Conservation (phyloP, 495 filamentous ascomycete genomes). For the Apodospora peruviana region DNA sequence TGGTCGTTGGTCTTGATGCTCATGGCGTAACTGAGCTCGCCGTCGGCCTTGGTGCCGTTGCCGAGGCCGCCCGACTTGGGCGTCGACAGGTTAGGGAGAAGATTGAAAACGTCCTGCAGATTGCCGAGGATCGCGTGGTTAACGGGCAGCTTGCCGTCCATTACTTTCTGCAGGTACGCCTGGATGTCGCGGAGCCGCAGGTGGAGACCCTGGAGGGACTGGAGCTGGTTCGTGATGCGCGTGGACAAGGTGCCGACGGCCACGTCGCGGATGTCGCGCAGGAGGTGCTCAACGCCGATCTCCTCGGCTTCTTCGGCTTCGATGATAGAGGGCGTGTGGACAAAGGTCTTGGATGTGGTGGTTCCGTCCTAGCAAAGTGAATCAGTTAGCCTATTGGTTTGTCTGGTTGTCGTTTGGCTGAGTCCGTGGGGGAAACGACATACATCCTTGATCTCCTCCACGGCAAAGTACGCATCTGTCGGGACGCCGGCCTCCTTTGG, state of each 20-base stretch:
- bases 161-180: constrained; percentile 90
- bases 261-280: constrained; percentile 96
- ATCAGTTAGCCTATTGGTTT: no score
- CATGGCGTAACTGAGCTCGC: constrained; percentile 89
- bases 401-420: no score
- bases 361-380: constrained; percentile 77
- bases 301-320: constrained; percentile 98
- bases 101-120: constrained; percentile 98
- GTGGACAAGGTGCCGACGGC: constrained; percentile 98
- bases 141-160: constrained; percentile 83
- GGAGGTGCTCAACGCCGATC: constrained; percentile 95
- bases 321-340: constrained; percentile 98
- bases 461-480: constrained; percentile 97
- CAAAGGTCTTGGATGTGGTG: constrained; percentile 93
- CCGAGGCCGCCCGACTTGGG: constrained; percentile 50
- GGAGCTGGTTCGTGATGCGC: constrained; percentile 93
- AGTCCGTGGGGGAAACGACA: no score
- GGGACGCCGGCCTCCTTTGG: constrained; percentile 97
- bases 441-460: constrained; percentile 99
- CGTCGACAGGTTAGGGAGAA: constrained; percentile 91
- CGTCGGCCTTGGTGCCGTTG: constrained; percentile 46
- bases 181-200: constrained; percentile 93
- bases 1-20: constrained; percentile 99
- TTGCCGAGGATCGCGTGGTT: constrained; percentile 98
- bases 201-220: constrained; percentile 94